Evolutionary conservation across 1,284 basidiomycete species (phyloP).

Genomic region (Marasmius fiardii): DNA sequence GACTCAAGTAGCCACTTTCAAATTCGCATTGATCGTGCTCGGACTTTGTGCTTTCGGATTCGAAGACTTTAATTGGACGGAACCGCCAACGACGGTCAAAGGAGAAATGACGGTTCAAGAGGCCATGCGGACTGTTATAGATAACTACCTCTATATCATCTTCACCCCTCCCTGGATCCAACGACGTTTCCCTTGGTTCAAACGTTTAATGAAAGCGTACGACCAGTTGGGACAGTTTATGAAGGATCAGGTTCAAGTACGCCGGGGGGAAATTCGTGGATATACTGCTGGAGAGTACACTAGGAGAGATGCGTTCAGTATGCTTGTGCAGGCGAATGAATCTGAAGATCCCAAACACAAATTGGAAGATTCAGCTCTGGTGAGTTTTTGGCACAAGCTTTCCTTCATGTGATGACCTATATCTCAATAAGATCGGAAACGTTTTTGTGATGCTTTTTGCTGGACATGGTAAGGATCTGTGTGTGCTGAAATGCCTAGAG

Average conservation of each 20-base stretch:
- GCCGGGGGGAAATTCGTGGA: slow-evolving; percentile 2
- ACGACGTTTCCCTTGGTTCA: too few species aligned
- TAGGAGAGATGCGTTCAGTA: slow-evolving; percentile 13
- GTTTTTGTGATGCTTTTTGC: not conserved
- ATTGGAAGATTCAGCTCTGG: slow-evolving; percentile 16
- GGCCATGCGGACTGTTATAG: slow-evolving; percentile 8
- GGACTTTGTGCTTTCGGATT: slow-evolving; percentile 13
- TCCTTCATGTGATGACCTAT: too few species aligned
- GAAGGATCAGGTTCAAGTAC: slow-evolving; percentile 10
- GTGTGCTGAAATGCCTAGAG: too few species aligned
- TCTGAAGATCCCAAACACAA: slow-evolving; percentile 10
- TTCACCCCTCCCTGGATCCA: slow-evolving; percentile 10
- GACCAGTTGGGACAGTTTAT: slow-evolving; percentile 11
- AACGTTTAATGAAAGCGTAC: slow-evolving; percentile 15
- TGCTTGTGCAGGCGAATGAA: slow-evolving; percentile 17
- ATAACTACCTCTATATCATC: slow-evolving; percentile 7
- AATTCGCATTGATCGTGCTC: slow-evolving; percentile 8
- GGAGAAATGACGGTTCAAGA: slow-evolving; percentile 11
- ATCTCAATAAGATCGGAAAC: too few species aligned
- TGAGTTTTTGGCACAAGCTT: not conserved
- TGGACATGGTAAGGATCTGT: slow-evolving; percentile 20
- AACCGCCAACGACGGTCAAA: slow-evolving; percentile 2
- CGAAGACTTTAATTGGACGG: slow-evolving; percentile 9
- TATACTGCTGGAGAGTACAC: not conserved
- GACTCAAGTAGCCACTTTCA: slow-evolving; percentile 9